phyloP scores from a whole-genome alignment of 202 grass and related monocot species.

The Saccharum hybrid region DNA sequence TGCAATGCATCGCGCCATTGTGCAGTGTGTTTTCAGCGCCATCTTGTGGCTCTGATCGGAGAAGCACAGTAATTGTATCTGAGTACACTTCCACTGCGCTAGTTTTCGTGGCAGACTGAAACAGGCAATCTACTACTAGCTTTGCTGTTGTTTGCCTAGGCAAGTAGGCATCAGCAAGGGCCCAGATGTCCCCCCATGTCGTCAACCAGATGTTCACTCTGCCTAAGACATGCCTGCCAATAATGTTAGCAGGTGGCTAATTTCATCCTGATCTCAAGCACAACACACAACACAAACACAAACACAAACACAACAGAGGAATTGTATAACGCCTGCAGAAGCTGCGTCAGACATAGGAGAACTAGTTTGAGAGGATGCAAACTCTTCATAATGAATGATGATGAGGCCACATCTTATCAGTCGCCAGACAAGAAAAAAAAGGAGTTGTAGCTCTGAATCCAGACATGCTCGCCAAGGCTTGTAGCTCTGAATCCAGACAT shows the following conservation, averaged over 20 bases:
- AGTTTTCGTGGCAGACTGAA: conserved; percentile 15
- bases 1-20: background rate
- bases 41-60: background rate
- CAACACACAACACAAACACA: too few relatives aligned
- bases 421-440: too few relatives aligned
- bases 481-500: too few relatives aligned
- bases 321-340: too few relatives aligned
- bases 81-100: background rate
- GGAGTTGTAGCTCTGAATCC: too few relatives aligned
- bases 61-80: background rate
- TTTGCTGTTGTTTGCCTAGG: background rate
- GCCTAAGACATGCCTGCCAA: background rate
- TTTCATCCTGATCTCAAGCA: too few relatives aligned
- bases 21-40: background rate
- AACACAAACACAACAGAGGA: too few relatives aligned
- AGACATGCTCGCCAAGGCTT: too few relatives aligned
- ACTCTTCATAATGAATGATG: too few relatives aligned
- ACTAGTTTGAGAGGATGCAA: too few relatives aligned
- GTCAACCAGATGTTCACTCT: background rate
- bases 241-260: background rate
- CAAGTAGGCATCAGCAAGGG: background rate
- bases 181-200: background rate
- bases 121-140: background rate
- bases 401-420: too few relatives aligned
- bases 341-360: too few relatives aligned